These are phyloP conservation scores for Spinacia oleracea DNA, from an alignment of 179 eudicot species.

Conservation along the genomic window DNA sequence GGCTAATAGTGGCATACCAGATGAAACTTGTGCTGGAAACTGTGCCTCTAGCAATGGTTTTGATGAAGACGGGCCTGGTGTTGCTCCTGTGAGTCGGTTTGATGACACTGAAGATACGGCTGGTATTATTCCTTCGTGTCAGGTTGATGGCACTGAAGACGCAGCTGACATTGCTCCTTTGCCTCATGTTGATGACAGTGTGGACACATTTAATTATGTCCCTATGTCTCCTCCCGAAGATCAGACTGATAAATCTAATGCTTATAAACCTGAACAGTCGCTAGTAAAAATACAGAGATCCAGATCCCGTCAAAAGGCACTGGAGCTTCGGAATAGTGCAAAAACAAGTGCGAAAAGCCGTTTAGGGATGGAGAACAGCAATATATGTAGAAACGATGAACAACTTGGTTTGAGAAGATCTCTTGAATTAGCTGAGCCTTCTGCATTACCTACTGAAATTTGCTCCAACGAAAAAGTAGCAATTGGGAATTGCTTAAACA, in stretches of 20 bases:
- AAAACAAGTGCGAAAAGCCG: conserved; percentile 48
- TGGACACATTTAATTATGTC: conserved; percentile 33
- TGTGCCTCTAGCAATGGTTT: conserved; percentile 36
- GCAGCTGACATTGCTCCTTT: conserved; percentile 28
- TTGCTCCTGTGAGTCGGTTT: conserved; percentile 23
- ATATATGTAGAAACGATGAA: conserved; percentile 10
- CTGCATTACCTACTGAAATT: conserved; percentile 21
- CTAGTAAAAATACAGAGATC: conserved; percentile 69
- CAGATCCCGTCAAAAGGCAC: conserved; percentile 87
- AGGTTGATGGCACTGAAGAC: conserved; percentile 35
- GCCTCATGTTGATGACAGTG: conserved; percentile 27
- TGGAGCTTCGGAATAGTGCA: conserved; percentile 71
- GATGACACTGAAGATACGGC: conserved; percentile 24
- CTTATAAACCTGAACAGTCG: conserved; percentile 42
- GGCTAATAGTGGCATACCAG: conserved; percentile 33
- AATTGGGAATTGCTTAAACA: conserved; percentile 14
- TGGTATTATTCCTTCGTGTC: conserved; percentile 22
- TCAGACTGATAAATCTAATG: conserved; percentile 35
- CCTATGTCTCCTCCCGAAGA: conserved; percentile 62
- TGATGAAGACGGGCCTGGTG: conserved; percentile 38
- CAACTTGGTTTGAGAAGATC: conserved; percentile 22
- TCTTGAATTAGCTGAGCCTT: conserved; percentile 23
- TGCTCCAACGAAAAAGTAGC: conserved; percentile 9
- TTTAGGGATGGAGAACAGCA: conserved; percentile 32
- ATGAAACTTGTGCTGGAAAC: conserved; percentile 35